phyloP scores from a whole-genome alignment of 192 early-diverging fungal species.

The Phycomyces blakesleeanus region DNA sequence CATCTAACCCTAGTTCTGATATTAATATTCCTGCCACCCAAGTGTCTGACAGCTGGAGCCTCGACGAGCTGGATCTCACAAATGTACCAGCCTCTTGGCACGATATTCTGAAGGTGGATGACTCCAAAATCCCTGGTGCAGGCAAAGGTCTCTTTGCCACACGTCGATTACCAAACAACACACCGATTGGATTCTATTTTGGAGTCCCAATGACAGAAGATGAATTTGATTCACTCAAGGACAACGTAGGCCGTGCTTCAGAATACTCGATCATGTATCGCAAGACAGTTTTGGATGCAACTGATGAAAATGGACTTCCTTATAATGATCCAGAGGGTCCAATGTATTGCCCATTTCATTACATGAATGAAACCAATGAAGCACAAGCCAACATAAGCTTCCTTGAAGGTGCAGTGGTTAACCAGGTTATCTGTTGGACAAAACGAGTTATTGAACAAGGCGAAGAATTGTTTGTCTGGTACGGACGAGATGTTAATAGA shows the following conservation, averaged over 20 bases:
- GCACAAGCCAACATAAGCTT: constrained; percentile 67
- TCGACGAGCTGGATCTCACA: constrained; percentile 44
- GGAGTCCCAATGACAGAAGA: constrained; percentile 95
- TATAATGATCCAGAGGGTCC: constrained; percentile 57
- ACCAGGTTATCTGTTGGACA: constrained; percentile 84
- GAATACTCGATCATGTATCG: constrained; percentile 91
- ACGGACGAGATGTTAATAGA: constrained; percentile 80
- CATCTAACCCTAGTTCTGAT: too few relatives aligned
- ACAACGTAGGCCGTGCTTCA: constrained; percentile 69
- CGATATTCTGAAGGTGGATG: constrained; percentile 62
- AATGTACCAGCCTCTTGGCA: constrained; percentile 50
- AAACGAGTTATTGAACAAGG: constrained; percentile 63
- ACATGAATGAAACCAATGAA: constrained; percentile 77
- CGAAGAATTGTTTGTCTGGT: constrained; percentile 85
- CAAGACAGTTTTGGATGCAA: constrained; percentile 88
- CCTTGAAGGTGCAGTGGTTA: constrained; percentile 74
- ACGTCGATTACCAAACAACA: constrained; percentile 65
- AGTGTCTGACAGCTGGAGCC: not conserved
- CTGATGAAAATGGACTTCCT: constrained; percentile 75
- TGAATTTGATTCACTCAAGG: constrained; percentile 88
- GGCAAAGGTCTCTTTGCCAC: constrained; percentile 77
- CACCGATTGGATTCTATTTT: constrained; percentile 89
- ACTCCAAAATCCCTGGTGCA: constrained; percentile 61
- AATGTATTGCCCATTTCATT: constrained; percentile 86
- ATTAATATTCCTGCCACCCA: too few relatives aligned